Base-by-base conservation (phyloP, 2,329 filamentous ascomycete species). In the Aspergillus glaucus region DNA sequence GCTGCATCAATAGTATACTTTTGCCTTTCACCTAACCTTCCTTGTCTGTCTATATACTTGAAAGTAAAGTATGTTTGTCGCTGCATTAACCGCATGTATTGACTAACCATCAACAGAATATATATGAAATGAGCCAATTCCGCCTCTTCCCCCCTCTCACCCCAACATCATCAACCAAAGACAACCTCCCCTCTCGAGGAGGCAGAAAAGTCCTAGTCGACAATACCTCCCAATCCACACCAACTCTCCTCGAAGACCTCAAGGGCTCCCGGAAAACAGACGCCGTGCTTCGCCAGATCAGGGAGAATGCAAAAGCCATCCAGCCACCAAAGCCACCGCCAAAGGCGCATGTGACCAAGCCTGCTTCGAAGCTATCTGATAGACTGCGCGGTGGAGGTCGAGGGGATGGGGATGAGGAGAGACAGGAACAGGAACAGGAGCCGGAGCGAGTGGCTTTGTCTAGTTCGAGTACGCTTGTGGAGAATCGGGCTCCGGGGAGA, bases 71-170 rank as follows among this genome's bases (percentile, higher is more conserved):
- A 21, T 9, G 19, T 2, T 22, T 19, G 17, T 15, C 19, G 9
- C 4, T 30, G 4, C 12, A 12, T 15, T 40, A 36, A 6, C 34
- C 15, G 9, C n/a, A 17, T 6, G 6, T 15, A 5, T 36, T 14
- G 14, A 19, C 17, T 28, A 28, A 28, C 26, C 26, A 10, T 21
- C 37, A 17, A 21, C 37, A 40, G 37, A 21, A 17, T 10, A 12
- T 12, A 40, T 6, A 15, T 21, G 19, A 57, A 9, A 68, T 66
- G 60, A 65, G 55, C 47, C 66, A 70, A 48, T 72, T 72, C 44
- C 69, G 71, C 47, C 59, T 72, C 43, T 72, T 72, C 40, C 70
- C 69, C 15, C 55, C 65, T n/a, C 61, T 64, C 44, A 61, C 67
- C 9, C 57, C 61, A 9, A 61, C 62, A 50, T 52, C 42, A 59